These are phyloP conservation scores for Penicillium daleae DNA, from an alignment of 495 filamentous ascomycete genomes.

Conservation along the genomic window DNA sequence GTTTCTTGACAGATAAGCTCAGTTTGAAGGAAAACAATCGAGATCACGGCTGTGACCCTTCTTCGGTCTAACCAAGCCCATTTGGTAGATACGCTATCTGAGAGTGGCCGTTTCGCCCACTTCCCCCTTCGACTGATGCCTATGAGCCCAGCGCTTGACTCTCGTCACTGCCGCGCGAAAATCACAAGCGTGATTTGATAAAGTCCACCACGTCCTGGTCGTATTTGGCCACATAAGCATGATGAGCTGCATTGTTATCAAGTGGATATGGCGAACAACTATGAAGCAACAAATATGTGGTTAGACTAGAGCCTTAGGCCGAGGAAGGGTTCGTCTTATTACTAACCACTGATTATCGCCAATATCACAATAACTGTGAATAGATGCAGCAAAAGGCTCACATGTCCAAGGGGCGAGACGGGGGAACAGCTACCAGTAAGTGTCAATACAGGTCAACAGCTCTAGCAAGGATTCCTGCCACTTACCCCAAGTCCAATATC, in stretches of 20 bases:
- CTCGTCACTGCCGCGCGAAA: not conserved
- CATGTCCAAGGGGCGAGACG: constrained; percentile 25
- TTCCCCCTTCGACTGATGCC: too few species aligned
- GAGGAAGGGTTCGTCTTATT: constrained; percentile 9
- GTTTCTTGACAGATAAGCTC: too few species aligned
- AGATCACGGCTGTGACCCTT: too few species aligned
- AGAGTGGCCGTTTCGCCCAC: too few species aligned
- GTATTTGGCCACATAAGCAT: constrained; percentile 25
- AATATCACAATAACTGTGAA: constrained; percentile 29
- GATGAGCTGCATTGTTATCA: constrained; percentile 25
- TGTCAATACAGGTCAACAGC: not conserved
- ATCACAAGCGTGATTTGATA: constrained; percentile 17
- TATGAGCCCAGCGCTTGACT: too few species aligned
- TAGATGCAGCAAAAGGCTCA: constrained; percentile 20
- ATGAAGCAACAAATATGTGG: not conserved
- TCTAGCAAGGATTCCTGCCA: not conserved
- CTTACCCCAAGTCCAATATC: constrained; percentile 28
- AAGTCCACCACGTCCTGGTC: constrained; percentile 31
- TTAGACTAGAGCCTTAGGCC: not conserved
- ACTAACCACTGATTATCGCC: constrained; percentile 17
- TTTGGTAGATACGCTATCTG: too few species aligned
- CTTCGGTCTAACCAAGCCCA: too few species aligned
- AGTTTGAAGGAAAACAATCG: too few species aligned
- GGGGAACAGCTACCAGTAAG: constrained; percentile 9
- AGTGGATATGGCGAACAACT: not conserved